phyloP scores from a whole-genome alignment of 2,329 filamentous ascomycete genomes.

The Chaetomium sp. region DNA sequence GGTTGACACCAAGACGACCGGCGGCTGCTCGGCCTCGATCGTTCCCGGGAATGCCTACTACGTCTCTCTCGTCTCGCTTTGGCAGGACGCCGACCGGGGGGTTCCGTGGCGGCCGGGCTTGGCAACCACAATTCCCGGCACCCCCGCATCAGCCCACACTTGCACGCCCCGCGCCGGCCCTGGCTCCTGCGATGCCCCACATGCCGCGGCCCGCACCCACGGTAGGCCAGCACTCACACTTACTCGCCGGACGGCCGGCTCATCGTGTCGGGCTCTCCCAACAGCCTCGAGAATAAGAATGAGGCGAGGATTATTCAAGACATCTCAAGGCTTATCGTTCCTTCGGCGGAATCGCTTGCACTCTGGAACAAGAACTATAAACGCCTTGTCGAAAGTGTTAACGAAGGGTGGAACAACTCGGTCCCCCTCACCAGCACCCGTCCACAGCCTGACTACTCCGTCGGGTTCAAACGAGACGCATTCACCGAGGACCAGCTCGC shows the following conservation, averaged over 20 bases:
- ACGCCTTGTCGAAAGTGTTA: not conserved
- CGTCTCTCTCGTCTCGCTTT: too few species aligned
- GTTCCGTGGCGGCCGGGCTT: too few species aligned
- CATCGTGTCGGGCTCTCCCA: too few species aligned
- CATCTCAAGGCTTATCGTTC: not conserved
- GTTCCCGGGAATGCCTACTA: too few species aligned
- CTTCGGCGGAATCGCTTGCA: not conserved
- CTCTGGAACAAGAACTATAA: not conserved
- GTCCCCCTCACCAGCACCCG: not conserved
- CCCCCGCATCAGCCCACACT: not conserved
- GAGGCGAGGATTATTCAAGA: not conserved
- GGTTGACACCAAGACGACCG: too few species aligned
- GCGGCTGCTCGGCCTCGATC: too few species aligned
- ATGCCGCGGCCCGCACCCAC: not conserved
- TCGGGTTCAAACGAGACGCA: slow-evolving; percentile 35
- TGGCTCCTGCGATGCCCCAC: not conserved
- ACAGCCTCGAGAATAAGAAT: slow-evolving; percentile 18
- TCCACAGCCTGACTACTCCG: slow-evolving; percentile 14
- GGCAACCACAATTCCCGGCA: not conserved
- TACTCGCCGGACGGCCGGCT: too few species aligned
- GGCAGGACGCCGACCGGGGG: too few species aligned
- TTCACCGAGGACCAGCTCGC: slow-evolving; percentile 38
- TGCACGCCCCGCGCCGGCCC: not conserved
- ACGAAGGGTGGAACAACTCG: not conserved
- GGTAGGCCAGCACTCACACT: too few species aligned